Conservation (phyloP, 2,329 filamentous ascomycete species). For the Paramyrothecium roridum region DNA sequence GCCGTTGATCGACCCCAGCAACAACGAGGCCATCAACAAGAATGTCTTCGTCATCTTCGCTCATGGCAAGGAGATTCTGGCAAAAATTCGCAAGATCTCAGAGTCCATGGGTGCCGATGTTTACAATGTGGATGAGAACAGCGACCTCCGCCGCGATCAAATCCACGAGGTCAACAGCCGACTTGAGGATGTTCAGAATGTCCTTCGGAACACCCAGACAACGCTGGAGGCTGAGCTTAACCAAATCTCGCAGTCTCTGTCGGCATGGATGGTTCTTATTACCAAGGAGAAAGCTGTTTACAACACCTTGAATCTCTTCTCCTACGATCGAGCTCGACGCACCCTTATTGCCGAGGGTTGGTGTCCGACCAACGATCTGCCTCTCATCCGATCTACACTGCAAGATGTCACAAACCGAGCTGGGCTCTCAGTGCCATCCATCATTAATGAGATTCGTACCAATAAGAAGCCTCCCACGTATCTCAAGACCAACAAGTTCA, state of each 20-base stretch:
- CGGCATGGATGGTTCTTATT: conserved; percentile 95
- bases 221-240: conserved; percentile 90
- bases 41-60: conserved; percentile 99
- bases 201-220: conserved; percentile 90
- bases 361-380: conserved; percentile 89
- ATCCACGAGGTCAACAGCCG: conserved; percentile 96
- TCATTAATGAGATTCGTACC: conserved; percentile 95
- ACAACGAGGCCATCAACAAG: conserved; percentile 90
- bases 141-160: conserved; percentile 90
- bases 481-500: conserved; percentile 98
- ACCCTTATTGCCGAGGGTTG: conserved; percentile 97
- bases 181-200: conserved; percentile 85
- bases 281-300: conserved; percentile 99
- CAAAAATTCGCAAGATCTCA: conserved; percentile 98
- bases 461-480: conserved; percentile 98
- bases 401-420: conserved; percentile 96
- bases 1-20: conserved; percentile 84
- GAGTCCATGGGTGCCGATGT: conserved; percentile 94
- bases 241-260: conserved; percentile 87
- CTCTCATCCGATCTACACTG: conserved; percentile 85
- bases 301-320: conserved; percentile 92
- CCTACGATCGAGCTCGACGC: conserved; percentile 91
- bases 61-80: conserved; percentile 95
- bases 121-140: conserved; percentile 97
- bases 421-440: conserved; percentile 93